These are phyloP conservation scores for Arthrobotrys musiformis DNA, from an alignment of 2,329 filamentous ascomycete genomes.

Conservation along the genomic window DNA sequence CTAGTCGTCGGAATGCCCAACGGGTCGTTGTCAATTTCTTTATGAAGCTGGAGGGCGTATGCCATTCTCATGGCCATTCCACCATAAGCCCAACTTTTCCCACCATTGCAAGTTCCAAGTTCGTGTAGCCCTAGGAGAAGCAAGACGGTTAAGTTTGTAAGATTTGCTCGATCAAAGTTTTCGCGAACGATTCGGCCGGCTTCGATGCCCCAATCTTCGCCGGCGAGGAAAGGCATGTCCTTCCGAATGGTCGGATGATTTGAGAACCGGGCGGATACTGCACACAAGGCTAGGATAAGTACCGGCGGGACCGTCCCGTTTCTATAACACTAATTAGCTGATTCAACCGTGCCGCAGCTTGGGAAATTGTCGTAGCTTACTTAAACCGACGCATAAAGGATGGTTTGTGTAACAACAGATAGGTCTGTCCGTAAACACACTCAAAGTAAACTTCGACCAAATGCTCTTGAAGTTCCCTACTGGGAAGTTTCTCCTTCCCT, in stretches of 20 bases:
- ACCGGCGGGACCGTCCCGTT: conserved; percentile 86
- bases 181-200: conserved; percentile 88
- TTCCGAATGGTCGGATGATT: conserved; percentile 81
- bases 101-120: conserved; percentile 96
- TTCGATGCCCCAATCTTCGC: conserved; percentile 87
- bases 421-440: conserved; percentile 92
- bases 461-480: conserved; percentile 90
- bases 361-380: conserved; percentile 63
- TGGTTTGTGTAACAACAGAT: conserved; percentile 93
- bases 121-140: conserved; percentile 90
- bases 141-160: conserved; percentile 92
- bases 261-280: conserved; percentile 93
- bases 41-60: conserved; percentile 91
- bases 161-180: conserved; percentile 93
- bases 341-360: neutral
- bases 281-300: conserved; percentile 90
- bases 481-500: conserved; percentile 82
- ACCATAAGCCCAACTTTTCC: conserved; percentile 92
- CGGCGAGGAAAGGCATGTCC: conserved; percentile 84
- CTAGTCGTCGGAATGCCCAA: conserved; percentile 64
- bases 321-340: conserved; percentile 65
- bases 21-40: conserved; percentile 86
- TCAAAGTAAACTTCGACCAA: conserved; percentile 95
- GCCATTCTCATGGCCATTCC: conserved; percentile 97
- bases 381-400: conserved; percentile 91